These are phyloP conservation scores for Claviceps purpurea DNA, from an alignment of 2,329 filamentous ascomycete genomes.

Conservation along the genomic window DNA sequence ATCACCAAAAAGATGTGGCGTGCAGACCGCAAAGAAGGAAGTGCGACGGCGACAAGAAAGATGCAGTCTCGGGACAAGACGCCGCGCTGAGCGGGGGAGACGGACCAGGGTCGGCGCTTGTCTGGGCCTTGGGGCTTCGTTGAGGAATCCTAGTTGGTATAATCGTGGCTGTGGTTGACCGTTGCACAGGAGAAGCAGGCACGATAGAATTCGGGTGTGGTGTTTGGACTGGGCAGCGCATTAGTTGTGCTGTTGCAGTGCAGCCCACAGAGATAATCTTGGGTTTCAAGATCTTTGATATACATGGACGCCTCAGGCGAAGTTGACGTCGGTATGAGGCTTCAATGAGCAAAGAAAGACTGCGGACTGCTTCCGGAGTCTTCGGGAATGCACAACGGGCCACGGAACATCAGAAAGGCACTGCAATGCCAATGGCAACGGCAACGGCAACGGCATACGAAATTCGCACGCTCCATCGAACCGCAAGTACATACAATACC, in stretches of 20 bases:
- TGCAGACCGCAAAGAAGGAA: background rate
- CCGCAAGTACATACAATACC: too few relatives aligned
- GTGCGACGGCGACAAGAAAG: conserved; percentile 1
- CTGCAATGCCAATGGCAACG: too few relatives aligned
- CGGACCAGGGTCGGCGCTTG: conserved; percentile 7
- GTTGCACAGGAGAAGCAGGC: conserved; percentile 1
- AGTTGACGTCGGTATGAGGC: background rate
- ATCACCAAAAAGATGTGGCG: conserved; percentile 1
- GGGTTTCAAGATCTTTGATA: background rate
- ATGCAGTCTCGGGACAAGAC: conserved; percentile 1
- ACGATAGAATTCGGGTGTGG: background rate
- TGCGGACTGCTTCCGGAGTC: background rate
- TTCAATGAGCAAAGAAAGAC: background rate
- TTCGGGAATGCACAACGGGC: background rate
- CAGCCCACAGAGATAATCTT: background rate
- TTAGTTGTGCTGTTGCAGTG: background rate
- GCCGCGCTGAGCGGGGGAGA: conserved; percentile 2
- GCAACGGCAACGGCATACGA: too few relatives aligned
- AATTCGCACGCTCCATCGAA: too few relatives aligned
- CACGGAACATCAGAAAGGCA: background rate
- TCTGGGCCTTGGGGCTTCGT: background rate
- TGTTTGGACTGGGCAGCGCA: background rate
- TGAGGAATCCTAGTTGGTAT: background rate
- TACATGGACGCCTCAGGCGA: background rate
- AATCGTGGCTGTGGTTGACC: conserved; percentile 3